Evolutionary conservation across 306 rosid genomes (phyloP).

Genomic region (Malus orientalis): DNA sequence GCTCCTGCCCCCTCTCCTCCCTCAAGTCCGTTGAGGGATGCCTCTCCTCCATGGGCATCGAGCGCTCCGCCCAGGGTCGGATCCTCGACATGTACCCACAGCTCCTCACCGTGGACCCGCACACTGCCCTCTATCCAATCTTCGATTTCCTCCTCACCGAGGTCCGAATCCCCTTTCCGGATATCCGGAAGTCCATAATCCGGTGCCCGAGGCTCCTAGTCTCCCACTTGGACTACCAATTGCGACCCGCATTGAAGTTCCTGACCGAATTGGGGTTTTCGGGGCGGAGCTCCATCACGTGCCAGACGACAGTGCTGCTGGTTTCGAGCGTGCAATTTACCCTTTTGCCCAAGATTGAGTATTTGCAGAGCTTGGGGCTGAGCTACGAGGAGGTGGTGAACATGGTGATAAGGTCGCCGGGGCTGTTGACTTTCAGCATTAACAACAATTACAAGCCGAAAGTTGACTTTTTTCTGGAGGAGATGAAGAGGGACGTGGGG

Average conservation of each 20-base stretch:
- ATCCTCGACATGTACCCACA: conserved; percentile 74
- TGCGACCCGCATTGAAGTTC: conserved; percentile 38
- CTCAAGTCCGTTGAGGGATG: conserved; percentile 51
- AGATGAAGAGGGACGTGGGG: conserved; percentile 51
- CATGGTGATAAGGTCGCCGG: conserved; percentile 77
- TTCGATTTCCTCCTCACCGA: conserved; percentile 72
- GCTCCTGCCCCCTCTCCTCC: conserved; percentile 43
- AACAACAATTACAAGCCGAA: conserved; percentile 50
- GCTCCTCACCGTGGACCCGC: conserved; percentile 66
- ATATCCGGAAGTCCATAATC: conserved; percentile 42
- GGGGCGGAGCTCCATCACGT: conserved; percentile 25
- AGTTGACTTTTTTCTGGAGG: conserved; percentile 47
- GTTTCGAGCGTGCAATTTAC: conserved; percentile 41
- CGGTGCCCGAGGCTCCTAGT: conserved; percentile 74
- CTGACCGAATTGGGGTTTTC: conserved; percentile 31
- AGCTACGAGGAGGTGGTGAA: conserved; percentile 33
- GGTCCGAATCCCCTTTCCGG: conserved; percentile 44
- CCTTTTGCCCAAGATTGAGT: conserved; percentile 38
- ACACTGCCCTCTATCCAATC: conserved; percentile 56
- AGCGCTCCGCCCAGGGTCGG: conserved; percentile 45
- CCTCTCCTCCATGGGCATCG: conserved; percentile 62
- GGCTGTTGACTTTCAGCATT: conserved; percentile 53
- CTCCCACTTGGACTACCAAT: conserved; percentile 36
- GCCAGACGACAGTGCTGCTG: conserved; percentile 30
- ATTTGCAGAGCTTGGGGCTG: conserved; percentile 42